Conservation (phyloP, 192 early-diverging fungal species). For the Coemansia sp. region DNA sequence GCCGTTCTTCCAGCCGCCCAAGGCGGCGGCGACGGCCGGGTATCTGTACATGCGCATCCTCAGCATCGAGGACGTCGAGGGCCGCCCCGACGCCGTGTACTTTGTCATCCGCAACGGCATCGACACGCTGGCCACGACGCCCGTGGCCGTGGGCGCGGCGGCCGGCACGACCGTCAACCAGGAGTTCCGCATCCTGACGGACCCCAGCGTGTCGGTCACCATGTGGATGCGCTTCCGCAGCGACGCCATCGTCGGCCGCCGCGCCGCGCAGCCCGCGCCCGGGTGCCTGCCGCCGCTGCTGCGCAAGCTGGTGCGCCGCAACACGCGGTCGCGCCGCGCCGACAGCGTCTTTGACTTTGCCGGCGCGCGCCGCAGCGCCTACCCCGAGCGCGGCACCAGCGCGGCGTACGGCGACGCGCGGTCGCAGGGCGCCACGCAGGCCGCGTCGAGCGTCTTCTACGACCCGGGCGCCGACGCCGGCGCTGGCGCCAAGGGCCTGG, state of each 20-base stretch:
- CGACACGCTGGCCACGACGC: constrained; percentile 50
- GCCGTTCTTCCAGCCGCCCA: constrained; percentile 48
- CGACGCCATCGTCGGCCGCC: constrained; percentile 42
- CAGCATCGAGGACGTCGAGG: constrained; percentile 50
- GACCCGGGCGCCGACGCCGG: constrained; percentile 25
- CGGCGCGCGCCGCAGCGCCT: not conserved
- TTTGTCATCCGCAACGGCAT: constrained; percentile 58
- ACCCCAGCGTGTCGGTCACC: constrained; percentile 47
- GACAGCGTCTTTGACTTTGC: constrained; percentile 54
- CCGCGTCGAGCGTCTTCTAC: constrained; percentile 49
- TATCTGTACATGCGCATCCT: constrained; percentile 55
- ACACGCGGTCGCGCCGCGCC: constrained; percentile 37
- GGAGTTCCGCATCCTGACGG: constrained; percentile 53
- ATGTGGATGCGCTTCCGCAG: constrained; percentile 56
- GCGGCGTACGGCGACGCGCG: constrained; percentile 36
- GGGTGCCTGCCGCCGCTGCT: constrained; percentile 45
- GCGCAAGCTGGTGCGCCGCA: constrained; percentile 47
- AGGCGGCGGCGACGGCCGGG: constrained; percentile 29
- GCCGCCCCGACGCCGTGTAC: constrained; percentile 40
- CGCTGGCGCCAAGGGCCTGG: constrained; percentile 27
- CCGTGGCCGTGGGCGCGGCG: constrained; percentile 23
- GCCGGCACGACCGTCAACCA: constrained; percentile 42
- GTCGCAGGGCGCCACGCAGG: constrained; percentile 44
- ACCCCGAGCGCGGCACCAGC: constrained; percentile 28
- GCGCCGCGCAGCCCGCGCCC: not conserved